Percentiles rank a stretch among this genome's conserved stretches.
Evolutionary conservation across 176 grass and related monocot genomes (phyloP).

Genomic region (Triticum urartu): DNA sequence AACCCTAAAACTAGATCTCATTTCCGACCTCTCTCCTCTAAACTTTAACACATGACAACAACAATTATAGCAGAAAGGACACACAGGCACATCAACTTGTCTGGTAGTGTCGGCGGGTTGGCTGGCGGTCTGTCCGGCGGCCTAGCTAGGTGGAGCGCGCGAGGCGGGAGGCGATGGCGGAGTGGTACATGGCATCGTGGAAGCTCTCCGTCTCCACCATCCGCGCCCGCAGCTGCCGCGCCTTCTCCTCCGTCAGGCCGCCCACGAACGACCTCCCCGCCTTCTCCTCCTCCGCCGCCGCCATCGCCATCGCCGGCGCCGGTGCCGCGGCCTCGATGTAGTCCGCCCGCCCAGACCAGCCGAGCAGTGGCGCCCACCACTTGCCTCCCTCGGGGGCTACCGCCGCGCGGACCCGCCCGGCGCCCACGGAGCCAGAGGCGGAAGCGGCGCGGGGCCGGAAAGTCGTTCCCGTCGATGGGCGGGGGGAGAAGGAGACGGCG

Average conservation of each 20-base stretch:
- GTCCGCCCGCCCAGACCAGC: slow-evolving; percentile 62
- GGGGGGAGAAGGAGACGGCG: background rate
- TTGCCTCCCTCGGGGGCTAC: background rate
- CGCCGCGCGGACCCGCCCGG: background rate
- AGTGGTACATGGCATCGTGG: slow-evolving; percentile 17
- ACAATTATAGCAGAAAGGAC: background rate
- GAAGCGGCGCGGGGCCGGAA: background rate
- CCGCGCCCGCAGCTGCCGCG: slow-evolving; percentile 15
- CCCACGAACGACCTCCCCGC: slow-evolving; percentile 4
- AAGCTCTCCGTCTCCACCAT: slow-evolving; percentile 24
- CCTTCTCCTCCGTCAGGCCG: slow-evolving; percentile 53
- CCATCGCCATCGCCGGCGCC: background rate
- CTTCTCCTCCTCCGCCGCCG: too few species aligned
- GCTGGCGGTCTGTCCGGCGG: background rate
- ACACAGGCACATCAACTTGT: background rate
- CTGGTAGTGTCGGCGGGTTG: background rate
- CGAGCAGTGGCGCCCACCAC: slow-evolving; percentile 76
- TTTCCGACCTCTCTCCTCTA: background rate
- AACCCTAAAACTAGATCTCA: slow-evolving; percentile 1
- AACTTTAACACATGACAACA: too few species aligned
- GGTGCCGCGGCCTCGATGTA: slow-evolving; percentile 50
- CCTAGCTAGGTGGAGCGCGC: slow-evolving; percentile 34
- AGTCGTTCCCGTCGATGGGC: background rate
- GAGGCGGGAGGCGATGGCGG: slow-evolving; percentile 83
- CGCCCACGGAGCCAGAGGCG: background rate